Base-by-base conservation (phyloP, 208 protist genomes). In the Porcisia hertigi region DNA sequence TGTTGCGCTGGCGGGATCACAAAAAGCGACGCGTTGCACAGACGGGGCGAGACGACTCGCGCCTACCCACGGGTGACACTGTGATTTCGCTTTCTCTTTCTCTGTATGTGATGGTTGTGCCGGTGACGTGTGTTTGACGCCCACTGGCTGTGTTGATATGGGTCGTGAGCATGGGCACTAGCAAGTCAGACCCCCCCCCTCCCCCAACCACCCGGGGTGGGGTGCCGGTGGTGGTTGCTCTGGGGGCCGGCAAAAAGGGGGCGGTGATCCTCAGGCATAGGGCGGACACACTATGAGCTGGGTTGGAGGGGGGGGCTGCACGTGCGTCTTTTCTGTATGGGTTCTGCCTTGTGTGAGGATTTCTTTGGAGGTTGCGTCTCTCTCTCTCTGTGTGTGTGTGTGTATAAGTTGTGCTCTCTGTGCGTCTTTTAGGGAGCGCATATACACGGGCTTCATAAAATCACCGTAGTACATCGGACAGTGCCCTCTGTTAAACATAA, bases 41-140 rank as follows among this genome's bases (percentile, higher is more conserved):
- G 18, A 34, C 41, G 14, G 8, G 9, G 41, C 23, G n/a, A 14
- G 3, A 14, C 41, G 4, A 25, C 60, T 2, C 23, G 36, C 34
- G 60, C 36, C 30, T 20, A 65, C 60, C 34, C 36, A 65, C 18
- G 34, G 23, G 14, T 20, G 3, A 20, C 18, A n/a, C 60, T 12
- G 14, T n/a, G 25, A 43, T 39, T 20, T 70, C 63, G 25, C 43
- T 74, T 30, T 74, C 16, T 49, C 72, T 1, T 36, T 71, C 52
- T 59, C 71, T 36, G 59, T 73, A 34, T 72, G 9, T 8, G n/a
- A 30, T 34, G 25, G n/a, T 69, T 11, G 47, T 34, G 49, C 23
- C 9, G 16, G 8, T 16, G 49, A 45, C 36, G 20, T 23, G 25
- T 70, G 65, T 36, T 12, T 12, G 7, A 57, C 39, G 12, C 7